Evolutionary conservation across 768 basidiomycete species (phyloP), one percentile per base, ranked within the genome.

Genomic region (Rhodotorula paludigena): DNA sequence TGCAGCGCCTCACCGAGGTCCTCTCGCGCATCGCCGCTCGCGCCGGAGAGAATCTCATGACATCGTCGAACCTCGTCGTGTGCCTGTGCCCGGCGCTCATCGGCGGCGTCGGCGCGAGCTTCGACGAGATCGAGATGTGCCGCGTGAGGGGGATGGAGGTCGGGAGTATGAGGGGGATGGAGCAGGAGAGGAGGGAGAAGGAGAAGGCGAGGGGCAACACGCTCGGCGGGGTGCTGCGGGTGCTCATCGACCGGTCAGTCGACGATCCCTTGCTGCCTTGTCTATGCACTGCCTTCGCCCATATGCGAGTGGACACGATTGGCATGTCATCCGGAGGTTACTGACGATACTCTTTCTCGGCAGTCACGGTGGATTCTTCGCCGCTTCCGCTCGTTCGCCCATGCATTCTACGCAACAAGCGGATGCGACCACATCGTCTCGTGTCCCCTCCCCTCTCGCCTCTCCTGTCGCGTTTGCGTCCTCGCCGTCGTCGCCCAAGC

Each of bases 211-310:
- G 42, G 7, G 54, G 33, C 21, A 68, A 68, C 54, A 57, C 60
- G 49, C 25, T 68, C 1, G 66, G 66, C 15, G 66, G 66, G 1
- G 61, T 63, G 12, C 30, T 68, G 51, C 54, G 52, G 52, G 33
- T 63, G n/a, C 63, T 68, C 57, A 63, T 68, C 20, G 67, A 68
- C 20, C 44, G 33, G 67, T 68, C n/a, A 8, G 58, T 35, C n/a
- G 30, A 5, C 38, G 16, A 18, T 4, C 21, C 32, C 23, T 21
- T 25, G 16, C 35, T n/a, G 8, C 23, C 12, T 8, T 18, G n/a
- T 36, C 41, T 15, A 23, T 1, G 15, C 25, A 5, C 11, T 33
- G 28, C 8, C 12, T 32, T 15, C 10, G n/a, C 38, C 38, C 38
- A 23, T 25, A 28, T 11, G 21, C 35, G 18, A n/a, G n/a, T n/a